A percentile compares a stretch with the other conserved stretches of the same genome.
phyloP scores from a whole-genome alignment of 306 rosid genomes.

The Heteromeles arbutifolia region DNA sequence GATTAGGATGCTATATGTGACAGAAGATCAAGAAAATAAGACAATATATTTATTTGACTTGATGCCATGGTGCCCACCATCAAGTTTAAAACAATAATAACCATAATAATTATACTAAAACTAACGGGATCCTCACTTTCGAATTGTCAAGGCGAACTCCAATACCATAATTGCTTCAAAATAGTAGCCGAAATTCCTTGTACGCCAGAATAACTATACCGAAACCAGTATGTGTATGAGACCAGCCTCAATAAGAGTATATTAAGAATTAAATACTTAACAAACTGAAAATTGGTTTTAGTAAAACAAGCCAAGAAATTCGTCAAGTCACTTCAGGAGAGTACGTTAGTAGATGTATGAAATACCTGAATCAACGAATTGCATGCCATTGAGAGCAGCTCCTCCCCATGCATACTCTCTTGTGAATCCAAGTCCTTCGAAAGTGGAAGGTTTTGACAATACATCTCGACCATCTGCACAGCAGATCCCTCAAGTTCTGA shows the following conservation, averaged over 20 bases:
- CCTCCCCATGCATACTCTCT: slow-evolving; percentile 89
- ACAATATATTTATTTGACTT: background rate
- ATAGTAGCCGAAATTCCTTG: slow-evolving; percentile 66
- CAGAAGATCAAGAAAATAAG: too few species aligned
- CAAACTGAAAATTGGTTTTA: background rate
- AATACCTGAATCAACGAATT: slow-evolving; percentile 80
- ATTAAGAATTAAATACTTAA: background rate
- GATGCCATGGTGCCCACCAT: background rate
- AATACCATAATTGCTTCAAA: slow-evolving; percentile 84
- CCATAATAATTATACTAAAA: background rate
- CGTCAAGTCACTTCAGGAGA: background rate
- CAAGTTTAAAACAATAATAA: background rate
- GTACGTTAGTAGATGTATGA: slow-evolving; percentile 1
- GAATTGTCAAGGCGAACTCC: slow-evolving; percentile 81
- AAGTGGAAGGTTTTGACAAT: slow-evolving; percentile 74
- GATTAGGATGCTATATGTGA: background rate
- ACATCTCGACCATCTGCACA: slow-evolving; percentile 71
- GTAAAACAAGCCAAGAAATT: background rate
- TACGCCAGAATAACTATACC: slow-evolving; percentile 77
- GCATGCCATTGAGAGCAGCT: slow-evolving; percentile 68
- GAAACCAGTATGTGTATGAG: slow-evolving; percentile 8
- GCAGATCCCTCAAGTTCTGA: slow-evolving; percentile 71
- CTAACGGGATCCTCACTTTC: slow-evolving; percentile 50
- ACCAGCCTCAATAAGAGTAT: background rate
- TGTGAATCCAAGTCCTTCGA: slow-evolving; percentile 90